Base-by-base conservation (phyloP, 192 early-diverging fungal genomes). In the Gryganskiella cystojenkinii region DNA sequence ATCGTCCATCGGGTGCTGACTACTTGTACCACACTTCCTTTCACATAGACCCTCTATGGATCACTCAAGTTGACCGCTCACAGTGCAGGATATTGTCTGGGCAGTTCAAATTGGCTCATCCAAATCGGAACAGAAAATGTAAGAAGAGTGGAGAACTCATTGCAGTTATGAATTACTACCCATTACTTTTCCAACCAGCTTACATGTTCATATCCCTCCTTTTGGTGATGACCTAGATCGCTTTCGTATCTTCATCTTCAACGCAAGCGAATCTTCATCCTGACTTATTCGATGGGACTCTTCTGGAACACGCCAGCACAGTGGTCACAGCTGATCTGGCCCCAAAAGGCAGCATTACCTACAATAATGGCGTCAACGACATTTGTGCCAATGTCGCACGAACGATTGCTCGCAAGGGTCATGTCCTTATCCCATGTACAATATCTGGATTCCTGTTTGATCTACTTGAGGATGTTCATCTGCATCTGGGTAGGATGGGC, bases 401-500 rank as follows among this genome's bases (percentile, higher is more conserved):
- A 30, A 61, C 51, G 2, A 51, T 69, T 44, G 58, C 65, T 19
- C 52, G 55, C 27, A 67, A 87, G 11, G 87, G 89, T 15, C 92
- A 94, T 65, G 90, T 93, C 13, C 55, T 96, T 17, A 83, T 96
- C 40, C 83, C 91, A 2, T 82, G 89, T 33, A 63, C 87, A 64
- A 87, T 92, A 3, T 89, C 84, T 40, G 95, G 95, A 17, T 82
- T 88, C 8, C 81, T 94, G 0, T 93, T 90, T 74, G 95, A 96
- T 71, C 72, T 96, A 8, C 63, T 96, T 8, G 84, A 86, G 43
- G 75, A 88, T 24, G 78, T 93, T 19, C 81, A 85, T 7, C 70
- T 89, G 37, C 83, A 88, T 22, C 53, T 91, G 14, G 66, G 70
- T n/a, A 72, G 84, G 7, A 71, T 86, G 58, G 91, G 88, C 9